These are phyloP conservation scores for Linnemannia elongata DNA, from an alignment of 192 early-diverging fungal species.

Conservation along the genomic window DNA sequence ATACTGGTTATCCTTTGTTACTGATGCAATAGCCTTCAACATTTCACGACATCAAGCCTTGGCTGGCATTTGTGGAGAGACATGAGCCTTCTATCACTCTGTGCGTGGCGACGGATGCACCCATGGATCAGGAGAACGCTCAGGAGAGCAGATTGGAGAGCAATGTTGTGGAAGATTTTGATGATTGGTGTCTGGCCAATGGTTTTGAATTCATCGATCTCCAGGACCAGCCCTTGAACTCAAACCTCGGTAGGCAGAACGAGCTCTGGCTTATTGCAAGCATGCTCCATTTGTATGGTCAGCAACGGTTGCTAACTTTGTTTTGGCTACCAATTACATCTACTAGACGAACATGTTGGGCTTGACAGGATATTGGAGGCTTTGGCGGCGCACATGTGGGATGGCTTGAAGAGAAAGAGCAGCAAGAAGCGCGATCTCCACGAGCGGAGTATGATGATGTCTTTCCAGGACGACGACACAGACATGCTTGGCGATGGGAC, in stretches of 20 bases:
- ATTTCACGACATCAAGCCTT: conserved; percentile 67
- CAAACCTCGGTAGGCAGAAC: conserved; percentile 16
- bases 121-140: background rate
- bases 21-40: conserved; percentile 60
- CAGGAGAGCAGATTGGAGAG: background rate
- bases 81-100: conserved; percentile 68
- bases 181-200: conserved; percentile 73
- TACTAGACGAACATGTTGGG: conserved; percentile 61
- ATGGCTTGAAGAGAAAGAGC: conserved; percentile 65
- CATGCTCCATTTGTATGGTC: background rate
- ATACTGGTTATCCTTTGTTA: background rate
- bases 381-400: conserved; percentile 77
- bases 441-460: conserved; percentile 55
- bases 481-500: conserved; percentile 36
- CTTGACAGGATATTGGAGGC: conserved; percentile 71
- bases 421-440: conserved; percentile 46
- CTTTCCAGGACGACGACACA: conserved; percentile 48
- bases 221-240: conserved; percentile 35
- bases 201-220: conserved; percentile 77
- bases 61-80: conserved; percentile 66
- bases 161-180: conserved; percentile 50
- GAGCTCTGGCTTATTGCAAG: background rate
- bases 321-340: background rate
- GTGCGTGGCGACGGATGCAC: conserved; percentile 60
- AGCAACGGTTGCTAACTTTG: background rate